phyloP scores from a whole-genome alignment of 257 asterid species.

The Lavandula angustifolia region DNA sequence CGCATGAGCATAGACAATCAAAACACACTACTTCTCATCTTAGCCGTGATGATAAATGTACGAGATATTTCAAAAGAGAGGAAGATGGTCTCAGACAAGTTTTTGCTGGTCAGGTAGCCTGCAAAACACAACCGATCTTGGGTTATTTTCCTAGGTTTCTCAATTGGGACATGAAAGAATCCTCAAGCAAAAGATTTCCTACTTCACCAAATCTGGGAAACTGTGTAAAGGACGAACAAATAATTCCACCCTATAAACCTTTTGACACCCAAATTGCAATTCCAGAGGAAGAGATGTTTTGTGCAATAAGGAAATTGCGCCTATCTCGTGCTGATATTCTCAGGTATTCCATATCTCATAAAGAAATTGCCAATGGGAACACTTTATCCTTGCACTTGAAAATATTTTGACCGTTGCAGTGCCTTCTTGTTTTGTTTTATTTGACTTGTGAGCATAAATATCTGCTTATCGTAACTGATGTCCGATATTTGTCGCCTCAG shows the following conservation, averaged over 20 bases:
- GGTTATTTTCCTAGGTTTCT: slow-evolving; percentile 18
- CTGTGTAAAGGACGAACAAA: slow-evolving; percentile 28
- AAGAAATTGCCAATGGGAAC: not conserved
- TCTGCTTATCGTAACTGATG: slow-evolving; percentile 22
- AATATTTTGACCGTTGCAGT: not conserved
- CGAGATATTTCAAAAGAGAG: not conserved
- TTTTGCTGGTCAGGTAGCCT: slow-evolving; percentile 8
- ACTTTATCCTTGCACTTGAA: not conserved
- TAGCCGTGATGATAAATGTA: not conserved
- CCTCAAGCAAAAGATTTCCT: slow-evolving; percentile 29
- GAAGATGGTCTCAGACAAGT: not conserved
- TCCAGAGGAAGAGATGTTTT: slow-evolving; percentile 48
- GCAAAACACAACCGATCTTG: slow-evolving; percentile 2
- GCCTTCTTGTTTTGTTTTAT: not conserved
- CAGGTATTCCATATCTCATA: slow-evolving; percentile 40
- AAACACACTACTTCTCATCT: slow-evolving; percentile 4
- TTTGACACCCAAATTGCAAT: slow-evolving; percentile 23
- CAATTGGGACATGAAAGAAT: slow-evolving; percentile 25
- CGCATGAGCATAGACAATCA: slow-evolving; percentile 28
- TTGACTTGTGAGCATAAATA: slow-evolving; percentile 2
- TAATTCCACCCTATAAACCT: slow-evolving; percentile 13
- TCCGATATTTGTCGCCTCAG: slow-evolving; percentile 42
- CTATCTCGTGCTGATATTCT: slow-evolving; percentile 70
- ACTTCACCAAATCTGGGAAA: slow-evolving; percentile 24
- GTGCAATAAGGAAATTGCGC: slow-evolving; percentile 63